Base-by-base conservation (phyloP, 106 monocot genomes). In the Posidonia australis region DNA sequence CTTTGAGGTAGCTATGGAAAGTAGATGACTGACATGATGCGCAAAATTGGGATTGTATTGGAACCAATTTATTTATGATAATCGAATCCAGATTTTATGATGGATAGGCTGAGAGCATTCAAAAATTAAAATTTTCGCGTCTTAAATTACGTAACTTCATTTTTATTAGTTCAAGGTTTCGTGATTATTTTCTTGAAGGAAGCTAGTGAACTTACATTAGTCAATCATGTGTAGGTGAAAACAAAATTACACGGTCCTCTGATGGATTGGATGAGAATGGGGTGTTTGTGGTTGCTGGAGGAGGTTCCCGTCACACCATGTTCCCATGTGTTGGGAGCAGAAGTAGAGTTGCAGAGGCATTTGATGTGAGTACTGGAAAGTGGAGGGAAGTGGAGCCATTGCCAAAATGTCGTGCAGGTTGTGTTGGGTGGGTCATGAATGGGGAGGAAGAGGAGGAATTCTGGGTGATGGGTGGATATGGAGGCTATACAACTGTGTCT, bases 401-500 rank as follows among this genome's bases (percentile, higher is more conserved):
- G 68, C 86, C 79, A 21, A 57, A 73, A 51, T 42, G 65, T 31
- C 62, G 89, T 63, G 86, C 89, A 1, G 93, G 89, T 55, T 83
- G 81, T 46, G 67, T 76, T 13, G 89, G 93, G 30, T 86, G 86
- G 69, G 31, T 79, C 24, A 65, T 65, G 44, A 54, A 65, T 0
- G 74, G 60, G 51, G 72, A 57, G 64, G 67, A 63, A 44, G 83
- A 80, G 60, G 79, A 77, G 57, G 89, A 93, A 56, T 89, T 94
- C 44, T 89, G 93, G 89, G 93, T 94, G 45, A 81, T 86, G 83
- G 93, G 93, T 58, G 58, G 58, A 11, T 93, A 89, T 20, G 81
- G 83, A 7, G 86, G 74, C 25, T 89, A 94, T 53, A 56, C 66
- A n/a, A 68, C 86, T 0, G 49, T 94, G 5, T 42, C 70, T 2